Evolutionary conservation across 441 rosid species (phyloP), one percentile per base, ranked within the genome.

Genomic region (Macaranga tanarius): DNA sequence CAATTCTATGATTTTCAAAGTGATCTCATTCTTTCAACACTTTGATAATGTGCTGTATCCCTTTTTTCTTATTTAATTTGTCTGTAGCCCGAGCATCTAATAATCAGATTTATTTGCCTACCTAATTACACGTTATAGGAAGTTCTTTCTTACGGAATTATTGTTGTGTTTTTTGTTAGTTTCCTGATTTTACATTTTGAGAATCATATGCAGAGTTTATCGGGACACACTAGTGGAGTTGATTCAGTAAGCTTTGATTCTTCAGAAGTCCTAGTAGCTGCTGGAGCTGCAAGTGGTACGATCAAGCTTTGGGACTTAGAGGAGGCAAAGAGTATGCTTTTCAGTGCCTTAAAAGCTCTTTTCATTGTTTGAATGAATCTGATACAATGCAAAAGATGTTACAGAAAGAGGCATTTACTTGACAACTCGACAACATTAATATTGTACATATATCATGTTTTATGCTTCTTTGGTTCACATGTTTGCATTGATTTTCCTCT

Each of bases 241-340:
- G 99, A 96, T 86, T 93, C 99, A 34, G 99, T 96, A 58, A 86
- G 93, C 67, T 90, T 96, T 81, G 99, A 96, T 83, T 89, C 92
- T 79, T 90, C 96, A 0, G 99, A 96, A 81, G 87, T 86, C 48
- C 74, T 90, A 77, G 98, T 91, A 48, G 99, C 99, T 51, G 99
- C 98, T 25, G 99, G 99, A 75, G 96, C 99, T 68, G 96, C 99
- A 67, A 96, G 92, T 82, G 99, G 99, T 65, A 91, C 97, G 0
- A 88, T 96, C 72, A 96, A 96, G 87, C 91, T 96, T 79, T 96
- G 99, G 99, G 98, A 96, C 88, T 83, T 96, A 67, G 92, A 92
- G 78, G 99, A 92, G 88, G 98, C 98, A 57, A 96, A 96, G 80
- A 84, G 99, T 93, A 86, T 75, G 92, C 73, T 81, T 69, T 25